Base-by-base conservation (phyloP, 768 basidiomycete genomes). In the Tylopilus sp. region DNA sequence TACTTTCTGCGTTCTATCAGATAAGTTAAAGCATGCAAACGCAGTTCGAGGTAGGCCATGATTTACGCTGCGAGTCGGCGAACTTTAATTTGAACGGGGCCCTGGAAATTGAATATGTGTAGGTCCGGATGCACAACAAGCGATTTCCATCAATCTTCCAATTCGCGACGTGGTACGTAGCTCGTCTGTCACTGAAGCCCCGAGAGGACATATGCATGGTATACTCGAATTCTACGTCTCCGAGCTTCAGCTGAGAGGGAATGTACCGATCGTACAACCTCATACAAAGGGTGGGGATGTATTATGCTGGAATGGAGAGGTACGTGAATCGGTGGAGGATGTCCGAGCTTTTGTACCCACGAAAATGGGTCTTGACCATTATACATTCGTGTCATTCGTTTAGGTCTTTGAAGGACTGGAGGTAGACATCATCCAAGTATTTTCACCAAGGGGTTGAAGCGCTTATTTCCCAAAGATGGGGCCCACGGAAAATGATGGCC, bases 221-320 rank as follows among this genome's bases (percentile, higher is more conserved):
- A n/a, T n/a, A 17, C 25, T 66, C 21, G 73, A 79, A 17, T 84
- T 90, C 53, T 88, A 83, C 63, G 84, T 82, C 2, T 90, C 90
- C 1, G 89, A 92, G 63, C 77, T 95, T 48, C 78, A 81, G 50
- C 69, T 95, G 45, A 76, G 92, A 55, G 92, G 92, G 1, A 60
- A 70, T 11, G 37, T 51, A 11, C 74, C 75, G 1, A 68, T 91
- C 16, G 67, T 76, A 3, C 92, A 95, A 65, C 92, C 92, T 25
- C 89, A 92, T 64, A 61, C 70, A 14, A 57, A 69, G 30, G 74
- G 73, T 14, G 82, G 79, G 8, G 77, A 85, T 62, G 63, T 89
- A 4, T 69, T 94, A 25, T 92, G 89, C 63, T 94, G 88, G 87
- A 92, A 92, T 63, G 92, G 92, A 55, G 89, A 94, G 75, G 89